These are phyloP conservation scores for Pichia norvegensis DNA, from an alignment of 1,139 yeast genomes.

Conservation along the genomic window DNA sequence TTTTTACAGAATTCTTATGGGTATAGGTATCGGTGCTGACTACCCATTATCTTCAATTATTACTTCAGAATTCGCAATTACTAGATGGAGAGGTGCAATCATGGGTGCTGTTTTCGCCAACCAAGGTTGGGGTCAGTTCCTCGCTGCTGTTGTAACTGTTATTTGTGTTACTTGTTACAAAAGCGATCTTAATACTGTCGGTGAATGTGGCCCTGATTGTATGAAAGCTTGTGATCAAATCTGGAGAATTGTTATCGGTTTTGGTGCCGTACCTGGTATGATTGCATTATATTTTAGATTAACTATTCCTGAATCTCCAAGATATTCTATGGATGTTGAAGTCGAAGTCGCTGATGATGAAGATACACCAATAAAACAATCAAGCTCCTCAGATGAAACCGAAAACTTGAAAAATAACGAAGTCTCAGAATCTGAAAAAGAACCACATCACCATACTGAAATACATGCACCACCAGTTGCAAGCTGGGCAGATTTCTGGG, in stretches of 20 bases:
- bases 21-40: conserved; percentile 99
- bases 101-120: conserved; percentile 91
- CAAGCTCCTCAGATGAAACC: conserved; percentile 33
- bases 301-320: conserved; percentile 90
- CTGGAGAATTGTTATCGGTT: conserved; percentile 87
- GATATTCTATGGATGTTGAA: conserved; percentile 68
- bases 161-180: conserved; percentile 68
- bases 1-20: conserved; percentile 77
- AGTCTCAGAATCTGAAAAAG: conserved; percentile 16
- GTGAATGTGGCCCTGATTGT: conserved; percentile 54
- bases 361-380: conserved; percentile 39
- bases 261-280: conserved; percentile 83
- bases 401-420: conserved; percentile 30
- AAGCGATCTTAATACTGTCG: conserved; percentile 42
- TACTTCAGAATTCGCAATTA: conserved; percentile 81
- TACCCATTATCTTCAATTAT: conserved; percentile 94
- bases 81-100: conserved; percentile 94
- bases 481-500: conserved; percentile 49
- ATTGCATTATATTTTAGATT: conserved; percentile 81
- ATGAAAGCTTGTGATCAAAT: conserved; percentile 76
- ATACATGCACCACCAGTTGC: conserved; percentile 43
- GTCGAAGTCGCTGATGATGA: conserved; percentile 54
- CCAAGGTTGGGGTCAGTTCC: conserved; percentile 86
- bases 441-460: background rate
- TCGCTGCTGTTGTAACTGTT: conserved; percentile 75